These are phyloP conservation scores for Podaxis carcinomalis DNA, from an alignment of 768 basidiomycete genomes.

Conservation along the genomic window DNA sequence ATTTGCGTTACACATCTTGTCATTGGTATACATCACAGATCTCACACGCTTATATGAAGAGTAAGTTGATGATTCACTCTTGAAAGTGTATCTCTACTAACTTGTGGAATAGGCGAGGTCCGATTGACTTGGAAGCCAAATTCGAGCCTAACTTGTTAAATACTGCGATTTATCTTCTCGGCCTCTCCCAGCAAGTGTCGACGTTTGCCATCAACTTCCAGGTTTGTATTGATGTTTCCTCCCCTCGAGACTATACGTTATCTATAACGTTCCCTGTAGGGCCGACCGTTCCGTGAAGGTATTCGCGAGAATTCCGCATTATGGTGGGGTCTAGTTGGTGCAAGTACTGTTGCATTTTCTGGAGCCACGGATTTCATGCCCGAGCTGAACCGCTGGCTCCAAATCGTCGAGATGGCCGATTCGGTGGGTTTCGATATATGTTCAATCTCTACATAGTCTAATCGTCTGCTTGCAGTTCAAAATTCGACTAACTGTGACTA, in stretches of 20 bases:
- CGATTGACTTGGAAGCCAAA: slow-evolving; percentile 92
- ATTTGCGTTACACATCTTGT: slow-evolving; percentile 88
- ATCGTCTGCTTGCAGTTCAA: slow-evolving; percentile 63
- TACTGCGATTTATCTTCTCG: slow-evolving; percentile 93
- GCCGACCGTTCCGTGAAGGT: slow-evolving; percentile 96
- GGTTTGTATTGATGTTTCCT: slow-evolving; percentile 28
- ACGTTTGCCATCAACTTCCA: slow-evolving; percentile 99
- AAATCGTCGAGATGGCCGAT: slow-evolving; percentile 86
- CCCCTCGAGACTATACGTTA: neutral
- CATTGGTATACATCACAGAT: slow-evolving; percentile 90
- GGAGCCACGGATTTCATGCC: slow-evolving; percentile 95
- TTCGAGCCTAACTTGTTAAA: slow-evolving; percentile 94
- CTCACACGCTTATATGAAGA: slow-evolving; percentile 74
- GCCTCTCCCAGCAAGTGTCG: slow-evolving; percentile 96
- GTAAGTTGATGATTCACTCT: slow-evolving; percentile 37
- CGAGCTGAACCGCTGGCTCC: slow-evolving; percentile 94
- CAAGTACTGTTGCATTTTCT: slow-evolving; percentile 85
- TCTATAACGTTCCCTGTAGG: slow-evolving; percentile 35
- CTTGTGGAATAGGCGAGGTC: slow-evolving; percentile 44
- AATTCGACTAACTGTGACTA: slow-evolving; percentile 66
- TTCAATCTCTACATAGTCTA: neutral
- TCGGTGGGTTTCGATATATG: slow-evolving; percentile 44
- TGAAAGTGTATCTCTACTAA: neutral
- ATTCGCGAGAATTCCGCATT: slow-evolving; percentile 94
- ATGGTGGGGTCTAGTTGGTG: slow-evolving; percentile 89